Percentiles rank a stretch among this genome's conserved stretches.
phyloP scores from a whole-genome alignment of 176 grass and related monocot genomes.

The Tillandsia fasciculata region DNA sequence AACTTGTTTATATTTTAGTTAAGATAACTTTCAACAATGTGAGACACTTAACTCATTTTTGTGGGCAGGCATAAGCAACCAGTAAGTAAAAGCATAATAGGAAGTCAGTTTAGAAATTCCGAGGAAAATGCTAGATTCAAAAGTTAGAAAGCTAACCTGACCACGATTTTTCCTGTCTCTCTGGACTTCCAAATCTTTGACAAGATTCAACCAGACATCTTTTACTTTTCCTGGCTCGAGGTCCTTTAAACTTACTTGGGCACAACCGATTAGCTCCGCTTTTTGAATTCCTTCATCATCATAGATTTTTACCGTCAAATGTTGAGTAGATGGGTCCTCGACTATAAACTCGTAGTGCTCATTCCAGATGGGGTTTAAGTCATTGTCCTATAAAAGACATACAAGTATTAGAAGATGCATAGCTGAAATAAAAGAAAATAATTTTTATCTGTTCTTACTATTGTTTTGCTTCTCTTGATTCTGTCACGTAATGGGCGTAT shows the following conservation, averaged over 20 bases:
- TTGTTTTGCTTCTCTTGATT: slow-evolving; percentile 91
- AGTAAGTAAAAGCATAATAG: not conserved
- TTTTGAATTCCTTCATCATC: slow-evolving; percentile 87
- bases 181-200: slow-evolving; percentile 88
- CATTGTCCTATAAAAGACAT: slow-evolving; percentile 63
- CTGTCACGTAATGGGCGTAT: slow-evolving; percentile 78
- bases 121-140: not conserved
- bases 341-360: slow-evolving; percentile 93
- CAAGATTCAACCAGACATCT: slow-evolving; percentile 81
- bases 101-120: not conserved
- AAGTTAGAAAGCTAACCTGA: slow-evolving; percentile 42
- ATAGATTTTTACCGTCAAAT: slow-evolving; percentile 73
- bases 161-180: slow-evolving; percentile 75
- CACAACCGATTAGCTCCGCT: slow-evolving; percentile 75
- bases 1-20: not conserved
- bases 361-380: slow-evolving; percentile 97
- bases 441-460: slow-evolving; percentile 50
- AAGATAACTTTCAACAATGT: not conserved
- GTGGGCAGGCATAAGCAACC: not conserved
- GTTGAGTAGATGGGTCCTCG: slow-evolving; percentile 85
- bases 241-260: slow-evolving; percentile 55
- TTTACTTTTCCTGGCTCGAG: slow-evolving; percentile 87
- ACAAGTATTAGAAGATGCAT: slow-evolving; percentile 26
- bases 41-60: not conserved
- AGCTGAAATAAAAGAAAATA: slow-evolving; percentile 17